Evolutionary conservation across 225 moss, liverwort and hornwort genomes (phyloP).

Genomic region (Climacium dendroides): DNA sequence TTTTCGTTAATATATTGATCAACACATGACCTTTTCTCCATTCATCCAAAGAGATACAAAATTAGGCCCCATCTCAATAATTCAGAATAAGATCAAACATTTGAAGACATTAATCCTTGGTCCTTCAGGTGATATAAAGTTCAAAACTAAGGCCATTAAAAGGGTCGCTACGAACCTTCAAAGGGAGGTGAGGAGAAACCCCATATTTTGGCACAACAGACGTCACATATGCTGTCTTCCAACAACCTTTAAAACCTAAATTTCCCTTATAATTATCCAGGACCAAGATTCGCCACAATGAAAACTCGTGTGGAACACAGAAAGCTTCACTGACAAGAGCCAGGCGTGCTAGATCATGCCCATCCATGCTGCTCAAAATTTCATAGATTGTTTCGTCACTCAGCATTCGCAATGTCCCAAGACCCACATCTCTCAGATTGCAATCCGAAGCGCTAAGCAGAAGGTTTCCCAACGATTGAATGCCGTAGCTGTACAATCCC

Average conservation of each 20-base stretch:
- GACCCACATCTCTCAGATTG: slow-evolving; percentile 57
- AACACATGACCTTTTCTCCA: too few relatives aligned
- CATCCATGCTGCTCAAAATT: slow-evolving; percentile 25
- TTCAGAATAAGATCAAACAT: not conserved
- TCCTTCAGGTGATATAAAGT: too few relatives aligned
- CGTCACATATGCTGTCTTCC: slow-evolving; percentile 65
- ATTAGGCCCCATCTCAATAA: not conserved
- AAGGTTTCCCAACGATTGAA: too few relatives aligned
- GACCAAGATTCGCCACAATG: slow-evolving; percentile 37
- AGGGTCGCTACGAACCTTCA: slow-evolving; percentile 32
- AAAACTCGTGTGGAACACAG: slow-evolving; percentile 71
- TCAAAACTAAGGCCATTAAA: too few relatives aligned
- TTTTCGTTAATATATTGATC: not conserved
- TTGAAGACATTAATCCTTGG: too few relatives aligned
- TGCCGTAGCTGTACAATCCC: too few relatives aligned
- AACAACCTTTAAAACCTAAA: slow-evolving; percentile 43
- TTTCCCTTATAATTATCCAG: slow-evolving; percentile 45
- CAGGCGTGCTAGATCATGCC: slow-evolving; percentile 45
- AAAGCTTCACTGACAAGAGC: slow-evolving; percentile 53
- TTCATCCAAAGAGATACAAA: too few relatives aligned
- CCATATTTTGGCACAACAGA: slow-evolving; percentile 18
- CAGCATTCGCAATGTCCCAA: slow-evolving; percentile 46
- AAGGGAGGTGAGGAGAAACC: slow-evolving; percentile 41
- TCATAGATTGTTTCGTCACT: slow-evolving; percentile 58
- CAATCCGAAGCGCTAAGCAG: slow-evolving; percentile 27